Base-by-base conservation (phyloP, 2,329 filamentous ascomycete genomes). In the Xylariaceae sp. region DNA sequence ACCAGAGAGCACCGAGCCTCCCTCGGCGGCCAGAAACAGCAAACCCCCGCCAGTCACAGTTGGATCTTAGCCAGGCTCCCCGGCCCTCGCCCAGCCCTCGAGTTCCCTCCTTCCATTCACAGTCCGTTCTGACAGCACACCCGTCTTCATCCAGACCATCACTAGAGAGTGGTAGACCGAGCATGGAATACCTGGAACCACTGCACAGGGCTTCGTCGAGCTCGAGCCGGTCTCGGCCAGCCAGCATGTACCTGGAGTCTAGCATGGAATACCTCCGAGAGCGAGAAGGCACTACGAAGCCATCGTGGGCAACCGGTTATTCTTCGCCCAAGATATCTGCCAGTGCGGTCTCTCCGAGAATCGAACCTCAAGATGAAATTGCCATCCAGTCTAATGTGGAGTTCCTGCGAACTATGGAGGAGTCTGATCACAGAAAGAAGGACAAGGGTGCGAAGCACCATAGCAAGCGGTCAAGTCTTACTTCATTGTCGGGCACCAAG, bases 201-300 rank as follows among this genome's bases (percentile, higher is more conserved):
- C 60, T 81, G 7, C 76, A 79, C 1, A 80, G 74, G 54, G 82
- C 83, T 16, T 74, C 78, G 61, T 73, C 50, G 5, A 53, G 40
- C n/a, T 50, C 59, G 11, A 52, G 53, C 5, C 79, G 82, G 45
- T 73, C 78, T 38, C 76, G 90, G 31, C 90, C 90, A 2, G 71
- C 79, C 1, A 96, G 89, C 59, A 85, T 86, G 23, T 87, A 89
- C 58, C 74, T 94, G 3, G 85, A 88, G 51, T 85, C 85, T 0
- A 88, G 84, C 55, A 70, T 92, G 36, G 88, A 94, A 43, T 88
- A 86, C 54, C 69, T 94, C 13, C 81, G 86, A 15, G 88, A 92
- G 52, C 76, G 80, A 36, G 88, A 94, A 56, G 70, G 69, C 15
- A 68, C 74, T 2, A 60, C 65, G 1, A 68, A 64, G 43, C 64